phyloP scores from a whole-genome alignment of 768 basidiomycete genomes.

The Kwoniella mangroviensis region DNA sequence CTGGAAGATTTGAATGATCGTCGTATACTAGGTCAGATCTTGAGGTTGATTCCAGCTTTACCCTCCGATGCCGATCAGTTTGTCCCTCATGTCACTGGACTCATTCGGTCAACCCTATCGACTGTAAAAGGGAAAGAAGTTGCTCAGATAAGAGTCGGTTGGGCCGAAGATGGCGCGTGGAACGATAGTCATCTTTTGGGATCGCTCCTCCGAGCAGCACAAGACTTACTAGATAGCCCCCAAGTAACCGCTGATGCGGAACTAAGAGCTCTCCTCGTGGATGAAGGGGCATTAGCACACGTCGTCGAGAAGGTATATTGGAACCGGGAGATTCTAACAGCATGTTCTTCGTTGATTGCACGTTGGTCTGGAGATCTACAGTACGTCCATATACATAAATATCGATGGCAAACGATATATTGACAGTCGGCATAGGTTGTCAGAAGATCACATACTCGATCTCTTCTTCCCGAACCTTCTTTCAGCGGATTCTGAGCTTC shows the following conservation, averaged over 20 bases:
- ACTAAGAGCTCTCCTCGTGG: slow-evolving; percentile 12
- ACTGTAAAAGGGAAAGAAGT: neutral
- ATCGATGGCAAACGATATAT: slow-evolving; percentile 17
- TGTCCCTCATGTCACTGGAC: slow-evolving; percentile 16
- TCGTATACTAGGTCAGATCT: slow-evolving; percentile 28
- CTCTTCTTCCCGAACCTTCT: slow-evolving; percentile 65
- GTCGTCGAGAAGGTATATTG: slow-evolving; percentile 37
- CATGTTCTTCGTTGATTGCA: slow-evolving; percentile 25
- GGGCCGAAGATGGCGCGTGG: slow-evolving; percentile 35
- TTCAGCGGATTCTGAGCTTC: slow-evolving; percentile 72
- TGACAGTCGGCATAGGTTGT: slow-evolving; percentile 17
- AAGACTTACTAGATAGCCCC: slow-evolving; percentile 7
- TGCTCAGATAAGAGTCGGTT: slow-evolving; percentile 10
- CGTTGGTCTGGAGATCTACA: slow-evolving; percentile 17
- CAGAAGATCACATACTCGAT: slow-evolving; percentile 43
- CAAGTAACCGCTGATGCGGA: neutral
- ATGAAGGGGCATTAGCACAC: slow-evolving; percentile 1
- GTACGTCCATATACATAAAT: slow-evolving; percentile 16
- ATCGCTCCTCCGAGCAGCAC: slow-evolving; percentile 19
- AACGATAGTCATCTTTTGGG: slow-evolving; percentile 38
- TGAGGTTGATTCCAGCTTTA: slow-evolving; percentile 35
- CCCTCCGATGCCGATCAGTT: slow-evolving; percentile 26
- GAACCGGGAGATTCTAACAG: slow-evolving; percentile 44
- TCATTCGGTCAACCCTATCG: slow-evolving; percentile 13
- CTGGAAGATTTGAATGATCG: slow-evolving; percentile 18